These are phyloP conservation scores for Capsicum chinense DNA, from an alignment of 257 asterid genomes.

Conservation along the genomic window DNA sequence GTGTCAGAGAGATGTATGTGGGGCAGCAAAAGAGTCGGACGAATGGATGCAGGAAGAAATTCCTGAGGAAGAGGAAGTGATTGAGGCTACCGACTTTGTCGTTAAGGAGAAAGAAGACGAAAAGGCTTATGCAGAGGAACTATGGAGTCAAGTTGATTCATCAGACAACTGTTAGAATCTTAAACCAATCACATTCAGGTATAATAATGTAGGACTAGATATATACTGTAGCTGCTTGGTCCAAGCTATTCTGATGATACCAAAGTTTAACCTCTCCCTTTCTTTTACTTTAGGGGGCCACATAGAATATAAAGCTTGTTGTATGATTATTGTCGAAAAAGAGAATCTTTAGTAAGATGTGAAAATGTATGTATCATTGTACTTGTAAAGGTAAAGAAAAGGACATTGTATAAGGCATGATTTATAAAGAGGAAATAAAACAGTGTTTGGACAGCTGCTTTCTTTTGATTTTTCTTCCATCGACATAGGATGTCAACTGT, in stretches of 20 bases:
- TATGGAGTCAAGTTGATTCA: conserved; percentile 75
- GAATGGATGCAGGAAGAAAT: conserved; percentile 52
- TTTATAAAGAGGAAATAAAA: neutral
- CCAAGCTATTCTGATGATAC: neutral
- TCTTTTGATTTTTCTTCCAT: conserved; percentile 4
- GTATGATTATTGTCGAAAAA: neutral
- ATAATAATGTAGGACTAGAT: conserved; percentile 14
- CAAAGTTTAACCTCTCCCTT: neutral
- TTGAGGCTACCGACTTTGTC: conserved; percentile 41
- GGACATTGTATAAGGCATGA: neutral
- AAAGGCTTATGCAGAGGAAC: conserved; percentile 71
- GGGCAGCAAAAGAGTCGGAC: conserved; percentile 34
- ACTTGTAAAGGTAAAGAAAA: neutral
- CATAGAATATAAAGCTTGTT: neutral
- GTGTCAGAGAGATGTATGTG: conserved; percentile 44
- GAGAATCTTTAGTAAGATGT: neutral
- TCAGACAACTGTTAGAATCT: conserved; percentile 32
- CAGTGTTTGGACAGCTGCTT: neutral
- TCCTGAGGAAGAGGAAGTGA: conserved; percentile 59
- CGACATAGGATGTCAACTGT: neutral
- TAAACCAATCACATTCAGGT: neutral
- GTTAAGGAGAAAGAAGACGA: conserved; percentile 77
- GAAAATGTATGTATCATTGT: neutral
- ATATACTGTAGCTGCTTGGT: neutral
- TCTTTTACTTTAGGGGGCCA: conserved; percentile 12